These are phyloP conservation scores for Quercus phellos DNA, from an alignment of 331 rosid species.

Conservation along the genomic window DNA sequence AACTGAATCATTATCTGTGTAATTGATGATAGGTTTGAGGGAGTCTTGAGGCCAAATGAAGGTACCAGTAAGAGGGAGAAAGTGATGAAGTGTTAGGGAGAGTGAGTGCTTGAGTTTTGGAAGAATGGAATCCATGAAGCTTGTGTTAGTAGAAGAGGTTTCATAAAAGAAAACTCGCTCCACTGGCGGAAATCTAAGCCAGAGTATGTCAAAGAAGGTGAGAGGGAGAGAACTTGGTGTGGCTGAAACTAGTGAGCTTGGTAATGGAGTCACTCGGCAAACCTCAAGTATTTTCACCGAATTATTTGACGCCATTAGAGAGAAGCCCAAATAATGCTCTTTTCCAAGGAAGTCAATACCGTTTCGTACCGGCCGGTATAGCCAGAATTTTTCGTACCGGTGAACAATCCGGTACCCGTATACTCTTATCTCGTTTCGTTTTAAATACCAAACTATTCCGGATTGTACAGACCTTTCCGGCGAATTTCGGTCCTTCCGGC, in stretches of 20 bases:
- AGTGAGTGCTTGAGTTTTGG: slow-evolving; percentile 34
- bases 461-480: no score
- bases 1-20: slow-evolving; percentile 23
- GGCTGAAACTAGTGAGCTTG: neutral
- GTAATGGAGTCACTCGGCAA: slow-evolving; percentile 7
- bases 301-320: neutral
- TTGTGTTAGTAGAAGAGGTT: neutral
- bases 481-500: no score
- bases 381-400: no score
- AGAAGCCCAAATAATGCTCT: no score
- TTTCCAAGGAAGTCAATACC: no score
- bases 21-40: slow-evolving; percentile 16
- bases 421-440: no score
- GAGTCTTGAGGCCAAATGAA: slow-evolving; percentile 27
- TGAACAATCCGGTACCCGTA: no score
- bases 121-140: slow-evolving; percentile 6
- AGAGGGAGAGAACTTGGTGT: slow-evolving; percentile 11
- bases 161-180: slow-evolving; percentile 18
- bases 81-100: slow-evolving; percentile 32
- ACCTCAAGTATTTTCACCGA: slow-evolving; percentile 12
- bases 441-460: no score
- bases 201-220: slow-evolving; percentile 13
- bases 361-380: rapidly evolving
- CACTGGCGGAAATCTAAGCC: slow-evolving; percentile 19
- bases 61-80: slow-evolving; percentile 29